Conservation (phyloP, 257 asterid genomes). For the Rauvolfia tetraphylla region DNA sequence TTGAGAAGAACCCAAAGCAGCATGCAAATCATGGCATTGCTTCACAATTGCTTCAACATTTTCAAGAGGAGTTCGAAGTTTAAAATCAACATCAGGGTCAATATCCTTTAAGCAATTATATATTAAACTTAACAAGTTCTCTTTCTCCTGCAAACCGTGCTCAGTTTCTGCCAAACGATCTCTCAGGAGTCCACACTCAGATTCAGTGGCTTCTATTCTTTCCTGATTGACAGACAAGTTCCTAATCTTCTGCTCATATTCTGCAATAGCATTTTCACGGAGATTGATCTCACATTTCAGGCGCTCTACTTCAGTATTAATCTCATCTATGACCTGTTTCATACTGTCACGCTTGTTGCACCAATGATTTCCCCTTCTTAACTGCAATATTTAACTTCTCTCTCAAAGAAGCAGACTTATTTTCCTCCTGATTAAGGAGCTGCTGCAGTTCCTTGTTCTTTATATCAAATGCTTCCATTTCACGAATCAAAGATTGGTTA, state of each 20-base stretch:
- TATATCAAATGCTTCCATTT: slow-evolving; percentile 50
- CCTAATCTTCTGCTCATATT: slow-evolving; percentile 49
- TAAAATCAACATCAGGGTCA: slow-evolving; percentile 33
- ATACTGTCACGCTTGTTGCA: slow-evolving; percentile 82
- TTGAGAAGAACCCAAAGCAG: slow-evolving; percentile 42
- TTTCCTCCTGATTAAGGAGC: slow-evolving; percentile 73
- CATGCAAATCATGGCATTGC: slow-evolving; percentile 44
- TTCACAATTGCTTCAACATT: slow-evolving; percentile 51
- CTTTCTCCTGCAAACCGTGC: slow-evolving; percentile 51
- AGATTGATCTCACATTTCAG: slow-evolving; percentile 48
- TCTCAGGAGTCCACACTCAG: slow-evolving; percentile 58
- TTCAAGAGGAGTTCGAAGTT: slow-evolving; percentile 50
- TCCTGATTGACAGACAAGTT: slow-evolving; percentile 50
- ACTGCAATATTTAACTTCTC: slow-evolving; percentile 91
- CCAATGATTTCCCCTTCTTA: slow-evolving; percentile 88
- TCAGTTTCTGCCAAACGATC: slow-evolving; percentile 59
- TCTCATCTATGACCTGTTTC: slow-evolving; percentile 74
- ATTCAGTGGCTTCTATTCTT: slow-evolving; percentile 53
- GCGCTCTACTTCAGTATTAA: slow-evolving; percentile 56
- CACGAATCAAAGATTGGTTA: slow-evolving; percentile 49
- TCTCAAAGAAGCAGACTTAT: slow-evolving; percentile 68
- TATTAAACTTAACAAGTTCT: slow-evolving; percentile 49
- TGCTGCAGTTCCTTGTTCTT: slow-evolving; percentile 63
- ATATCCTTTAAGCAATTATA: slow-evolving; percentile 46
- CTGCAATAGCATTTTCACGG: slow-evolving; percentile 49